A percentile compares a stretch with the other conserved stretches of the same genome.
phyloP scores from a whole-genome alignment of 1,139 yeast genomes.

The Pichia sp. region DNA sequence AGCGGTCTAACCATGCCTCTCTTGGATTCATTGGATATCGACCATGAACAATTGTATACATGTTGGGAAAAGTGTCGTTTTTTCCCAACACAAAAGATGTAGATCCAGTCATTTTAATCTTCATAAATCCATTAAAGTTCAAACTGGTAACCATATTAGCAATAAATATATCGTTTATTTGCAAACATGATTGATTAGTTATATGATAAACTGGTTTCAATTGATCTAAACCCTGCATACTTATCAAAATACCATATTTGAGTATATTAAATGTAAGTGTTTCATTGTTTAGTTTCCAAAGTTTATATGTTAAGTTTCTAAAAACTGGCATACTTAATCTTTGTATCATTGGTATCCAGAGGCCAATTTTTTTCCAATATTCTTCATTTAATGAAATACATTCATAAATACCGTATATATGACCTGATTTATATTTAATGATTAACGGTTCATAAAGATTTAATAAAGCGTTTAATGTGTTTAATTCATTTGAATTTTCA shows the following conservation, averaged over 20 bases:
- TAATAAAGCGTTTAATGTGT: neutral
- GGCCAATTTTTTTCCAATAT: constrained; percentile 34
- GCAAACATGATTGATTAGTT: neutral
- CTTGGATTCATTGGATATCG: constrained; percentile 23
- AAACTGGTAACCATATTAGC: constrained; percentile 47
- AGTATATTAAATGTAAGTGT: constrained; percentile 15
- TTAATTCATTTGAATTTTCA: no score
- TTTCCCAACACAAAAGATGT: constrained; percentile 45
- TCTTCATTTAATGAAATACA: constrained; percentile 31
- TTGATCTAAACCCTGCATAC: constrained; percentile 13
- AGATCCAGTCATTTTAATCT: constrained; percentile 46
- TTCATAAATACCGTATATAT: constrained; percentile 33
- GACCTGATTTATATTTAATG: constrained; percentile 36
- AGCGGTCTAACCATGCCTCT: constrained; percentile 29
- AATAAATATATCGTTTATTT: constrained; percentile 15
- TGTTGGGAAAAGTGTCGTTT: constrained; percentile 40
- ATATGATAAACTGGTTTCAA: constrained; percentile 5
- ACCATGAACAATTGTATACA: constrained; percentile 33
- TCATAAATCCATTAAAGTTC: constrained; percentile 47
- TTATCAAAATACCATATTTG: constrained; percentile 16
- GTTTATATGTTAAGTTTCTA: constrained; percentile 39
- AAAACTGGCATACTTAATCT: constrained; percentile 39
- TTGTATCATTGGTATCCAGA: constrained; percentile 37
- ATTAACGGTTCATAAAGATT: constrained; percentile 27
- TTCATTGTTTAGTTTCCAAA: constrained; percentile 17